Conservation (phyloP, 1,139 yeast genomes). For the Candida sojae region DNA sequence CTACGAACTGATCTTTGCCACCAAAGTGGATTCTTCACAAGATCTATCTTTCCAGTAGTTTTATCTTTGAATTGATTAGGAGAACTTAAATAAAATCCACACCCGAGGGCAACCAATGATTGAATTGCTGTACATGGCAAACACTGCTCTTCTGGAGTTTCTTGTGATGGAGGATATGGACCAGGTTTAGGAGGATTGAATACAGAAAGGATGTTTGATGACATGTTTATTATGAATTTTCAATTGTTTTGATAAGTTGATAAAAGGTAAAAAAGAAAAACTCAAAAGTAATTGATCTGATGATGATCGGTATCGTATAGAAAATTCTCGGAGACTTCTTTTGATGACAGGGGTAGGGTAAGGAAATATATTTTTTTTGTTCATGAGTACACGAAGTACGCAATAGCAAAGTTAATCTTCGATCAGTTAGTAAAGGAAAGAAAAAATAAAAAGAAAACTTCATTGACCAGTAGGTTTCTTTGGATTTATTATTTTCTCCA, state of each 20-base stretch:
- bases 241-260: not conserved
- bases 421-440: too few relatives aligned
- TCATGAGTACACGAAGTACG: not conserved
- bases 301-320: not conserved
- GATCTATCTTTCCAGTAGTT: slow-evolving; percentile 32
- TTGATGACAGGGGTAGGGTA: not conserved
- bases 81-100: slow-evolving; percentile 37
- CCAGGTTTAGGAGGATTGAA: slow-evolving; percentile 41
- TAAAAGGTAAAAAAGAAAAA: not conserved
- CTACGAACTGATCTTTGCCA: slow-evolving; percentile 41
- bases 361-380: not conserved
- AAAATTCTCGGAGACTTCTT: not conserved
- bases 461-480: not conserved
- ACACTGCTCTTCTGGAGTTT: slow-evolving; percentile 29
- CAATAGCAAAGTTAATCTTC: too few relatives aligned
- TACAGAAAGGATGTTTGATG: slow-evolving; percentile 39
- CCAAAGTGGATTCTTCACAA: slow-evolving; percentile 40
- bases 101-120: slow-evolving; percentile 32
- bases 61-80: slow-evolving; percentile 33
- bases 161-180: slow-evolving; percentile 19
- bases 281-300: not conserved
- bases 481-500: not conserved
- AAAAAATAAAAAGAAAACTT: too few relatives aligned
- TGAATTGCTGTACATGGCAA: slow-evolving; percentile 45
- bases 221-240: slow-evolving; percentile 12